A percentile compares a stretch with the other conserved stretches of the same genome.
Conservation (phyloP, 345 rosid genomes). For the Toxicodendron radicans region DNA sequence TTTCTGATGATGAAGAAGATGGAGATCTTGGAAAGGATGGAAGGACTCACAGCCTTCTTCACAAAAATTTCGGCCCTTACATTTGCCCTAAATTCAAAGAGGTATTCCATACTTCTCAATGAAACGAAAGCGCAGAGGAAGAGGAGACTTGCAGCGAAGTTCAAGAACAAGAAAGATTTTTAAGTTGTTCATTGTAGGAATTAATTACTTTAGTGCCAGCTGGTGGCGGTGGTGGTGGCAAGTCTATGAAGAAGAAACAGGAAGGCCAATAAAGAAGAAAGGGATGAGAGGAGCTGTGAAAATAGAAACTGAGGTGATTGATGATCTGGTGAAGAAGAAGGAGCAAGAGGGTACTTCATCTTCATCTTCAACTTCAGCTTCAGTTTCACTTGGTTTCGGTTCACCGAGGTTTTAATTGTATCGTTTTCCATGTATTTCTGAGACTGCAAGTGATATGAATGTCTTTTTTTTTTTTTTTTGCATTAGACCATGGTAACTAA, state of each 20-base stretch:
- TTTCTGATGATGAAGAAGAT: background rate
- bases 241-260: too few relatives aligned
- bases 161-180: background rate
- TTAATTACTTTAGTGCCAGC: background rate
- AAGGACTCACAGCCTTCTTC: background rate
- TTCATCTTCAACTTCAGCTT: too few relatives aligned
- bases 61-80: background rate
- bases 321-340: too few relatives aligned
- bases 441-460: too few relatives aligned
- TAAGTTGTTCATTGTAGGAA: background rate
- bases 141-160: background rate
- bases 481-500: too few relatives aligned
- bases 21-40: background rate
- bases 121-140: background rate
- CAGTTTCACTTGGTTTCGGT: too few relatives aligned
- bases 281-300: background rate
- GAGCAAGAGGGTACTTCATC: background rate
- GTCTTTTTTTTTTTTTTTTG: too few relatives aligned
- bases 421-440: too few relatives aligned
- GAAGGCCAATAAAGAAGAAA: background rate
- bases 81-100: constrained; percentile 4
- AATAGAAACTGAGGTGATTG: background rate
- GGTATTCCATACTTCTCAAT: background rate
- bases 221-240: too few relatives aligned
- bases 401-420: too few relatives aligned